A percentile compares a stretch with the other conserved stretches of the same genome.
Conservation (phyloP, 1,284 basidiomycete species). For the Neolentinus lepideus region DNA sequence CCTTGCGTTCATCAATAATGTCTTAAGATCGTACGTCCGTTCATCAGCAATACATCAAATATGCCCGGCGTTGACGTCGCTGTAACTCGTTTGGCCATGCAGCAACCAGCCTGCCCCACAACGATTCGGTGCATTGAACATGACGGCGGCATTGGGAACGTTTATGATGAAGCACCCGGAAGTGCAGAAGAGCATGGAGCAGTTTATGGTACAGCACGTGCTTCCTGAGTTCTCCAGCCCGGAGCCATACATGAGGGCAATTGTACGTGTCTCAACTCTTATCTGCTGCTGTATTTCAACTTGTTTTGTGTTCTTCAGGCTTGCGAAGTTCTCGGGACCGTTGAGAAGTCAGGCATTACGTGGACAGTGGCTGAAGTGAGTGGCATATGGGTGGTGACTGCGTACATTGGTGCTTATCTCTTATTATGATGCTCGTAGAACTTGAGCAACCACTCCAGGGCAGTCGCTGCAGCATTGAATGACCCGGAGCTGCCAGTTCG, state of each 20-base stretch:
- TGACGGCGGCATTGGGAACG: conserved; percentile 67
- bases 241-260: conserved; percentile 68
- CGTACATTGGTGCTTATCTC: not conserved
- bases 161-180: conserved; percentile 79
- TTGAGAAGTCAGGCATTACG: conserved; percentile 57
- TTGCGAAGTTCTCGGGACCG: conserved; percentile 70
- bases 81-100: not conserved
- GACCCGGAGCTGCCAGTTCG: conserved; percentile 80
- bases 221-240: conserved; percentile 58
- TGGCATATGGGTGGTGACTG: not conserved
- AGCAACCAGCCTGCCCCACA: conserved; percentile 54
- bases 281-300: conserved; percentile 1
- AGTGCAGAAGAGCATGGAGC: conserved; percentile 69
- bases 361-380: conserved; percentile 61
- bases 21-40: conserved; percentile 54
- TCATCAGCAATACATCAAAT: not conserved
- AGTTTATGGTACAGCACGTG: conserved; percentile 67
- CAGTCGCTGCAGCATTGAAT: conserved; percentile 54
- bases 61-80: not conserved
- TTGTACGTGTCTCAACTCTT: conserved; percentile 40
- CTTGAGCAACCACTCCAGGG: conserved; percentile 55
- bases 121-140: conserved; percentile 78
- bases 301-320: conserved; percentile 39
- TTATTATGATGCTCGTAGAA: too few species aligned
- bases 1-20: conserved; percentile 66